Percentiles rank a stretch among this genome's conserved stretches.
phyloP scores from a whole-genome alignment of 305 asterid genomes.

The Plantago coronopus region DNA sequence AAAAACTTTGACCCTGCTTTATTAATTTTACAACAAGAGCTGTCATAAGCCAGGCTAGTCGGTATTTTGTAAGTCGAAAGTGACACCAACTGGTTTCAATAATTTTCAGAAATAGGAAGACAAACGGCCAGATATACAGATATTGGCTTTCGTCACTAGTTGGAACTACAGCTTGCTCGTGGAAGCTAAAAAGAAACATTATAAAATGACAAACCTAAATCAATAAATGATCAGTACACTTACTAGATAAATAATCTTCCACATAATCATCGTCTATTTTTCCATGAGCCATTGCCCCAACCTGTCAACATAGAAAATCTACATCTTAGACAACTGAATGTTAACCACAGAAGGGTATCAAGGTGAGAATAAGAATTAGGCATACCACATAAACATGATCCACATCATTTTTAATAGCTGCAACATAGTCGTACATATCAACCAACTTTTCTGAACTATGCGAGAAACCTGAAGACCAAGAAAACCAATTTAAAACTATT shows the following conservation, averaged over 20 bases:
- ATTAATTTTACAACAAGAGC: too few relatives aligned
- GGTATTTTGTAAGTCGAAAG: too few relatives aligned
- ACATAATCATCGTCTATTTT: conserved; percentile 72
- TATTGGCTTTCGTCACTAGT: too few relatives aligned
- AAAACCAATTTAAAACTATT: conserved; percentile 17
- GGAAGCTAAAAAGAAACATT: too few relatives aligned
- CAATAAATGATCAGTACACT: too few relatives aligned
- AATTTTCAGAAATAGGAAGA: too few relatives aligned
- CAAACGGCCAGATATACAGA: too few relatives aligned
- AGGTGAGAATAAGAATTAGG: conserved; percentile 4
- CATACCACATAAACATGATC: conserved; percentile 89
- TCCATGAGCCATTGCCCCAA: conserved; percentile 97
- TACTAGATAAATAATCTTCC: conserved; percentile 80
- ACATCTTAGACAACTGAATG: conserved; percentile 10
- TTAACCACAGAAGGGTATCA: not conserved
- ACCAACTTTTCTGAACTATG: conserved; percentile 83
- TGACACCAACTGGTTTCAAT: too few relatives aligned
- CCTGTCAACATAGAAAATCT: conserved; percentile 35
- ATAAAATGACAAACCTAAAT: too few relatives aligned
- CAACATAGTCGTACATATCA: conserved; percentile 63
- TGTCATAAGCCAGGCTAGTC: too few relatives aligned
- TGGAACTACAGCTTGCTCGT: too few relatives aligned
- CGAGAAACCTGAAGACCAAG: conserved; percentile 60
- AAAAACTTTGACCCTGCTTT: too few relatives aligned
- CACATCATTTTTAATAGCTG: conserved; percentile 43